Conservation (phyloP, 164 flowering plant genomes). For the Annona cherimola region DNA sequence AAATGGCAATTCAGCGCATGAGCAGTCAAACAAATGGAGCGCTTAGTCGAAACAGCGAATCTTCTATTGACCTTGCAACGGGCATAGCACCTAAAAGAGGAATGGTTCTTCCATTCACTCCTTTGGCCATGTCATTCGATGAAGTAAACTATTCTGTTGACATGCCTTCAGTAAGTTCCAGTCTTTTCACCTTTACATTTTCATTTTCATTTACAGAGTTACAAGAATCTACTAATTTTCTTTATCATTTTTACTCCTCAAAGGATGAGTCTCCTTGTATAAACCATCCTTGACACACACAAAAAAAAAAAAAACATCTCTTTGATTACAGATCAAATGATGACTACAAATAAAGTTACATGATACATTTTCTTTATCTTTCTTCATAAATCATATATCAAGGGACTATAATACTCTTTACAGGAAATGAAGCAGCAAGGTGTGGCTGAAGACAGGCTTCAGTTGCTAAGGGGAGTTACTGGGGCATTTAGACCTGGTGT, state of each 20-base stretch:
- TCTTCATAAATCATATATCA: background rate
- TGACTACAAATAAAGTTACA: background rate
- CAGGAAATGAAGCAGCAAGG: slow-evolving; percentile 42
- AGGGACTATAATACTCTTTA: background rate
- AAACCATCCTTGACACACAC: no score
- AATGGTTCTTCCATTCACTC: slow-evolving; percentile 93
- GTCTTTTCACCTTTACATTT: background rate
- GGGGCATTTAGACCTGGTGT: slow-evolving; percentile 42
- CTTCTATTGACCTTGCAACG: slow-evolving; percentile 35
- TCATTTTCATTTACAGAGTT: background rate
- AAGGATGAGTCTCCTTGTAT: no score
- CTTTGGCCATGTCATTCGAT: slow-evolving; percentile 89
- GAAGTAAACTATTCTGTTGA: slow-evolving; percentile 77
- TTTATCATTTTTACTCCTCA: no score
- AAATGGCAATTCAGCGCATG: slow-evolving; percentile 48
- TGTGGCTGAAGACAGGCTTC: slow-evolving; percentile 32
- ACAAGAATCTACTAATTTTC: no score
- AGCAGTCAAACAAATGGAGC: slow-evolving; percentile 40
- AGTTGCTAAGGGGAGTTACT: slow-evolving; percentile 32
- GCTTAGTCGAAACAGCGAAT: slow-evolving; percentile 35
- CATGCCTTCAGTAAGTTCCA: slow-evolving; percentile 66
- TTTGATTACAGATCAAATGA: background rate
- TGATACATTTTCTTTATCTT: background rate
- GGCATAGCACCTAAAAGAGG: slow-evolving; percentile 83
- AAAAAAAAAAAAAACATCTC: no score